Percentiles rank a stretch among this genome's conserved stretches.
These are phyloP conservation scores for Coelastrella sp. DNA, from an alignment of 139 green algal species.

Conservation along the genomic window DNA sequence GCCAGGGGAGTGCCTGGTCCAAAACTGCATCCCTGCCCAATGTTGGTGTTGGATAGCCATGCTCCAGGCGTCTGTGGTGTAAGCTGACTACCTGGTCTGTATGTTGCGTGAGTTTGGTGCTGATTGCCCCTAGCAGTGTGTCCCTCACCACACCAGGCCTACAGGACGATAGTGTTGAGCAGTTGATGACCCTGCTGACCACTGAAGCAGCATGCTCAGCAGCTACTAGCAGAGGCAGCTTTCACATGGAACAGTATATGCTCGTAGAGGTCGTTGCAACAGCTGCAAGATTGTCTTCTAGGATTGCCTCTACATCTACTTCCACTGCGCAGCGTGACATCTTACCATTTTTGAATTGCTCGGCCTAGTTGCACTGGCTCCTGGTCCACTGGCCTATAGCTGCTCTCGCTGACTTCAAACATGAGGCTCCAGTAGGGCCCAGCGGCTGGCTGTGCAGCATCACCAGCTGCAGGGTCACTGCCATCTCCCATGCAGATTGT, in stretches of 20 bases:
- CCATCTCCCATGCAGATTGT: slow-evolving; percentile 83
- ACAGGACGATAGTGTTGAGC: slow-evolving; percentile 17
- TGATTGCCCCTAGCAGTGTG: slow-evolving; percentile 82
- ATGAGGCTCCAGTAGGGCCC: slow-evolving; percentile 95
- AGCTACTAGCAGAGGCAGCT: neutral
- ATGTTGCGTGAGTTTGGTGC: slow-evolving; percentile 76
- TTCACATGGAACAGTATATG: too few relatives aligned
- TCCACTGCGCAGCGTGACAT: too few relatives aligned
- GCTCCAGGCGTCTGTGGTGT: slow-evolving; percentile 75
- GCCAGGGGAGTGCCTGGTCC: slow-evolving; percentile 86
- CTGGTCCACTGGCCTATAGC: slow-evolving; percentile 84
- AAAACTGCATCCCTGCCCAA: slow-evolving; percentile 84
- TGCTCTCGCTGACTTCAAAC: slow-evolving; percentile 90
- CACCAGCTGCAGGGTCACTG: slow-evolving; percentile 19
- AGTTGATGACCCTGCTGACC: too few relatives aligned
- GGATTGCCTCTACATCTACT: too few relatives aligned
- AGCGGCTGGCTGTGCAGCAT: slow-evolving; percentile 7
- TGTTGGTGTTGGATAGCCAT: slow-evolving; percentile 88
- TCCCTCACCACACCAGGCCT: slow-evolving; percentile 81
- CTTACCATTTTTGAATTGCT: slow-evolving; percentile 54
- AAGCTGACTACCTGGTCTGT: slow-evolving; percentile 86
- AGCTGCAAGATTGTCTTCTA: too few relatives aligned
- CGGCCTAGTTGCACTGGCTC: slow-evolving; percentile 70
- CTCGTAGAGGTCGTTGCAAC: too few relatives aligned
- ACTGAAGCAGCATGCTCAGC: too few relatives aligned